Base-by-base conservation (phyloP, 2,329 filamentous ascomycete genomes). In the Xylariaceae sp. region DNA sequence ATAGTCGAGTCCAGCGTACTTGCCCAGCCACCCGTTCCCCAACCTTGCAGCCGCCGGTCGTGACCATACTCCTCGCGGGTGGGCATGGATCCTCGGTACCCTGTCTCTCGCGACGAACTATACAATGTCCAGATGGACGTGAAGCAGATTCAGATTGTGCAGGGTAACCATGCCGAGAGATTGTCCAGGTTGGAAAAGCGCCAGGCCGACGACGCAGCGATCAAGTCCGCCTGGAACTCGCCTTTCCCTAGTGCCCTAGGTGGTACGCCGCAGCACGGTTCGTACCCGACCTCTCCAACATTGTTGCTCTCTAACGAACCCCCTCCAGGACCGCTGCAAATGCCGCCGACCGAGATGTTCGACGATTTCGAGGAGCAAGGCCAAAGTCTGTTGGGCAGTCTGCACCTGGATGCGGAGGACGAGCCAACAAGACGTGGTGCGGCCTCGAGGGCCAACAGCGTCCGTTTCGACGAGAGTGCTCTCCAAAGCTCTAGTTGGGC, bases 381-480 rank as follows among this genome's bases (percentile, higher is more conserved):
- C 30, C 83, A 83, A 52, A 84, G 80, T 49, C 69, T 92, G 38
- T 73, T 94, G 31, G 82, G 80, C 32, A 86, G 83, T 34, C 71
- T 95, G 37, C 85, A 89, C 38, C 69, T 96, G 5, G 90, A 94
- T 44, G 74, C 81, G 5, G 89, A 94, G 42, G 88, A 96, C 42
- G 83, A 89, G 53, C 84, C 84, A 19, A 80, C 87, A 37, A 78
- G 87, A 23, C 77, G 90, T 43, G 86, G 92, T 34, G 86, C 85
- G 14, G 83, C 87, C 13, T 98, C 92, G 13, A 76, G 92, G 48
- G 90, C 92, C 30, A 96, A 96, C 56, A 96, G 92, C 54, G 92
- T 98, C 47, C 84, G 92, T 23, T 98, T 98, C 51, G 92, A 96
- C 54, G 90, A 96, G 57, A 94, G 87, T 53, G 89, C 90, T 11